Evolutionary conservation across 345 rosid genomes (phyloP).

Genomic region (Turritis glabra): DNA sequence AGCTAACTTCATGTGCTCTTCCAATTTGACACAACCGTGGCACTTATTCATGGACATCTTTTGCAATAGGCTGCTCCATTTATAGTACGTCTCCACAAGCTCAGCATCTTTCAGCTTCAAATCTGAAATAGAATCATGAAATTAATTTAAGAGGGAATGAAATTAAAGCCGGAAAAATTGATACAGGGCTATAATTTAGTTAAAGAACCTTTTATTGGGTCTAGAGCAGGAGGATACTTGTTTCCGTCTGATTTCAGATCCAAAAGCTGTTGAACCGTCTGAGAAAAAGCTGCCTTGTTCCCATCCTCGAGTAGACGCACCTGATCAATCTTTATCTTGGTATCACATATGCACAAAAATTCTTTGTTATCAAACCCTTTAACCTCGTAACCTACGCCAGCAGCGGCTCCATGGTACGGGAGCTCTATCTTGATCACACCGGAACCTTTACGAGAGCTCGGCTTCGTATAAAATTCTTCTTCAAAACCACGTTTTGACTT

Average conservation of each 20-base stretch:
- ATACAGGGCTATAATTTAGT: constrained; percentile 1
- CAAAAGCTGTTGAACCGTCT: constrained; percentile 78
- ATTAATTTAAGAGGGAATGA: constrained; percentile 2
- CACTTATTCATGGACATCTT: constrained; percentile 88
- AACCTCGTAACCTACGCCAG: constrained; percentile 86
- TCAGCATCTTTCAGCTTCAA: constrained; percentile 70
- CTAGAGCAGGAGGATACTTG: constrained; percentile 74
- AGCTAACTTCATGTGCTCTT: constrained; percentile 78
- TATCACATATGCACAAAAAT: constrained; percentile 61
- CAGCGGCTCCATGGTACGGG: constrained; percentile 70
- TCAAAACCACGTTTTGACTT: constrained; percentile 70
- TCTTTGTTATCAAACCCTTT: constrained; percentile 67
- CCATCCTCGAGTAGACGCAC: constrained; percentile 70
- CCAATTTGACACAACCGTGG: constrained; percentile 80
- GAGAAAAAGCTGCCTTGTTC: constrained; percentile 69
- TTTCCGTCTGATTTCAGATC: constrained; percentile 61
- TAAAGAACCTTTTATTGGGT: constrained; percentile 69
- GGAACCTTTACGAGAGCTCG: constrained; percentile 64
- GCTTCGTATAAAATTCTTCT: constrained; percentile 54
- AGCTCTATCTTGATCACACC: constrained; percentile 62
- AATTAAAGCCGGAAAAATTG: not conserved
- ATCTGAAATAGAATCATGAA: constrained; percentile 51
- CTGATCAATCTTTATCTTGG: constrained; percentile 61
- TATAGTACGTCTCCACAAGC: constrained; percentile 58
- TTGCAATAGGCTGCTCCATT: constrained; percentile 62